Evolutionary conservation across 768 basidiomycete species (phyloP), one percentile per base, ranked within the genome.

Genomic region (Chalciporus pseudorubinellus): DNA sequence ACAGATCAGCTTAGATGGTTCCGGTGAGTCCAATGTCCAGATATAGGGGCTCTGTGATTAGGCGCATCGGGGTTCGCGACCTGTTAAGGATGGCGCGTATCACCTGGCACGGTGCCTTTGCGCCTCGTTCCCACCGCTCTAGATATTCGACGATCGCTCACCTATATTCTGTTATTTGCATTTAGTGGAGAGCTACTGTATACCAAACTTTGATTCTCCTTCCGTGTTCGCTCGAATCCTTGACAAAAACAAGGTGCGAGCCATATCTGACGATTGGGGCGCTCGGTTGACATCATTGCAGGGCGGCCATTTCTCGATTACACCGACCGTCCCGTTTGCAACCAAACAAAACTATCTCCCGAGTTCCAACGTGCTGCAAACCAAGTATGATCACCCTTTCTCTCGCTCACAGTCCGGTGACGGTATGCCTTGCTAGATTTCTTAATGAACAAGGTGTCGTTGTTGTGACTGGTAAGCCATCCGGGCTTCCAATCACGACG

Each of bases 161-260:
- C 26, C 43, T 39, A 20, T 11, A 33, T 6, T 50, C 20, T 19
- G 11, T 1, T 26, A 12, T 44, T 22, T 40, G 11, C 29, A 46
- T 38, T 20, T 51, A 92, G 89, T 95, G 56, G 94, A 95, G 68
- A 90, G 87, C 55, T 94, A 93, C 68, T 97, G 94, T 61, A 80
- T 95, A 22, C 93, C 93, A 1, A 78, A 94, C 72, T 95, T 97
- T 65, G 94, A 97, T 69, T 94, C 92, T 2, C 94, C 94, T 4
- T 92, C 89, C 16, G 77, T 95, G 44, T 95, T 95, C 57, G 93
- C 92, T 7, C 82, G 93, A 8, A 90, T 92, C 59, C 77, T 93
- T 6, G 90, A 93, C 74, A 91, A 91, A 61, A 72, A 91, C 67
- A 91, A 89, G 69, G 79, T 74, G 31, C 14, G 55, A 14, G 28